Base-by-base conservation (phyloP, 179 eudicot species). In the Nepenthes alata region DNA sequence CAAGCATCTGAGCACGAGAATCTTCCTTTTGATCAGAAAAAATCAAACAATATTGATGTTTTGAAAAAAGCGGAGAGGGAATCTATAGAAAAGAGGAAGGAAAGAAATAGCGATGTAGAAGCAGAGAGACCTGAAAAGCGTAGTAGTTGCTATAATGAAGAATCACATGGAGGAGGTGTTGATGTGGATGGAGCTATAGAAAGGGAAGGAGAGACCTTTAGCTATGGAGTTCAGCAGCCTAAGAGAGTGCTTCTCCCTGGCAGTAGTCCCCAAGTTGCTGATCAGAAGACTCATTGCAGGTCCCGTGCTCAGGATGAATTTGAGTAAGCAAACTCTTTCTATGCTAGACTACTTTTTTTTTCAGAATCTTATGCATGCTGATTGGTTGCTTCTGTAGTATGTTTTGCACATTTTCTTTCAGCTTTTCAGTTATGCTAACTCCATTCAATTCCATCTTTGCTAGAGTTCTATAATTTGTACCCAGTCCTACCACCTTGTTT, bases 231-330 rank as follows among this genome's bases (percentile, higher is more conserved):
- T 77, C 93, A 86, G 71, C 98, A 93, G 69, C 80, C 89, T 55
- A 89, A 83, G 81, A 86, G 89, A 74, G 85, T 86, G 93, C 90
- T 89, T 66, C 96, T 90, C 34, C 88, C 95, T 3, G 81, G 90
- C 76, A 88, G 86, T 37, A 81, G 88, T 60, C 88, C 96, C 67
- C 94, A 85, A 77, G 71, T 75, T 59, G 81, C 80, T 47, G 82
- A 76, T 48, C 88, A 85, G 37, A 91, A 87, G 63, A 78, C 80
- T n/a, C 96, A 93, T 53, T 74, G 72, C 35, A 85, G 79, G 76
- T 67, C 88, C 51, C 83, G 77, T 51, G 62, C 75, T 63, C 89
- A 83, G 57, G 97, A 86, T 12, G 84, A 73, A 53, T 96, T 89
- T 58, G 95, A 90, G 98, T 93, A 83, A 45, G 71, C 11, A 44